Percentiles rank a stretch among this genome's conserved stretches.
Evolutionary conservation across 257 asterid genomes (phyloP).

Genomic region (Solanum ossicruentum): DNA sequence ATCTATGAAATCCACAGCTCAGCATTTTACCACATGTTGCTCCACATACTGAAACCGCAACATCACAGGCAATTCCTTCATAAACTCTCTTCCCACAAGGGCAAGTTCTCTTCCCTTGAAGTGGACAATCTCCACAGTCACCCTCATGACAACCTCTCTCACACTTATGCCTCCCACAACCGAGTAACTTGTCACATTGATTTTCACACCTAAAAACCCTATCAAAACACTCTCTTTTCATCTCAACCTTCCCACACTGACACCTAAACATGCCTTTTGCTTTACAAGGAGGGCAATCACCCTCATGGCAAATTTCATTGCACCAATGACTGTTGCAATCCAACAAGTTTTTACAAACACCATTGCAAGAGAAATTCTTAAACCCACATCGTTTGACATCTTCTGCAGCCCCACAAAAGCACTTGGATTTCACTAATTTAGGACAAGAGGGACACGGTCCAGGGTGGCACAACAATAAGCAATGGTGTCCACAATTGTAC

Average conservation of each 20-base stretch:
- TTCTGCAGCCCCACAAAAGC: slow-evolving; percentile 64
- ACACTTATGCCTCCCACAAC: slow-evolving; percentile 74
- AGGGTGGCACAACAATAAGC: slow-evolving; percentile 77
- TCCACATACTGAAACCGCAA: slow-evolving; percentile 58
- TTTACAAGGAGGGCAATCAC: slow-evolving; percentile 57
- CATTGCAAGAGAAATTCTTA: slow-evolving; percentile 62
- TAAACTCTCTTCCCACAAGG: slow-evolving; percentile 79
- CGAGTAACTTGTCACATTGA: slow-evolving; percentile 50
- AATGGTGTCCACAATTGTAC: slow-evolving; percentile 70
- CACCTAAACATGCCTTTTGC: slow-evolving; percentile 46
- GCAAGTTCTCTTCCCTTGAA: slow-evolving; percentile 78
- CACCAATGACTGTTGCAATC: slow-evolving; percentile 66
- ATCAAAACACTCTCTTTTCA: slow-evolving; percentile 62
- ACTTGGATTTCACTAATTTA: slow-evolving; percentile 47
- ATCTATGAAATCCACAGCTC: slow-evolving; percentile 71
- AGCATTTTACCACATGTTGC: slow-evolving; percentile 63
- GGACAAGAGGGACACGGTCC: slow-evolving; percentile 97
- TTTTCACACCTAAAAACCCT: slow-evolving; percentile 61
- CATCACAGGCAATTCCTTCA: slow-evolving; percentile 85
- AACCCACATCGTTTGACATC: slow-evolving; percentile 85
- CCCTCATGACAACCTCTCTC: slow-evolving; percentile 78
- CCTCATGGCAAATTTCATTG: slow-evolving; percentile 63
- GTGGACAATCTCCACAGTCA: slow-evolving; percentile 70
- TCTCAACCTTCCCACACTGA: slow-evolving; percentile 56
- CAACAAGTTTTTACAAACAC: slow-evolving; percentile 37